Evolutionary conservation across 495 filamentous ascomycete species (phyloP).

Genomic region (Penicillium atrosanguineum): DNA sequence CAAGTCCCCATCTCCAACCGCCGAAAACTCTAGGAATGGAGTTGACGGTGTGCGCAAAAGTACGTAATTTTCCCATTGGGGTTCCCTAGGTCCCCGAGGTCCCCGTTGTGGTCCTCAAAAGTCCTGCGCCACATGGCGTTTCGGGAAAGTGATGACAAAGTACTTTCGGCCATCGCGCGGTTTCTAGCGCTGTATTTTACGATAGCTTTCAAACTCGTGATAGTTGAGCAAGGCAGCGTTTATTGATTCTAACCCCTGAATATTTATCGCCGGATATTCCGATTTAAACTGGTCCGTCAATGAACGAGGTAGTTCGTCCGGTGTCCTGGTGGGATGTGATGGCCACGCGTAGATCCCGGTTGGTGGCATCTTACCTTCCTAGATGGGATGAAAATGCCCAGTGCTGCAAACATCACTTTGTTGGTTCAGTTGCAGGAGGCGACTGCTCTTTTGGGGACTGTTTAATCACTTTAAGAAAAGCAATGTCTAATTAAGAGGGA

Average conservation of each 20-base stretch:
- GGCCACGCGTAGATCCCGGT: constrained; percentile 1
- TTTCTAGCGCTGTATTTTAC: not conserved
- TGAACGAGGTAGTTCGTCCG: not conserved
- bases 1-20: not conserved
- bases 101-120: not conserved
- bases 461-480: not conserved
- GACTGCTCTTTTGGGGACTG: not conserved
- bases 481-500: not conserved
- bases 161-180: not conserved
- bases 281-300: not conserved
- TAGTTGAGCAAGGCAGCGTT: not conserved
- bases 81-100: not conserved
- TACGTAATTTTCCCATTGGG: constrained; percentile 15
- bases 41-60: constrained; percentile 5
- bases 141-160: not conserved
- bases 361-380: not conserved
- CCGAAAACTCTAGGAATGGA: not conserved
- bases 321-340: constrained; percentile 1
- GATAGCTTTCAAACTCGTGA: not conserved
- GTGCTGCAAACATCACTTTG: not conserved
- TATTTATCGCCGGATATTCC: not conserved
- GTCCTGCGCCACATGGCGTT: not conserved
- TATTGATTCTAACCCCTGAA: not conserved
- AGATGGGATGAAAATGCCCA: not conserved
- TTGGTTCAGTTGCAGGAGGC: not conserved